Evolutionary conservation across 78 protist genomes (phyloP), one percentile per base, ranked within the genome.

Genomic region (Pigoraptor vietnamica): DNA sequence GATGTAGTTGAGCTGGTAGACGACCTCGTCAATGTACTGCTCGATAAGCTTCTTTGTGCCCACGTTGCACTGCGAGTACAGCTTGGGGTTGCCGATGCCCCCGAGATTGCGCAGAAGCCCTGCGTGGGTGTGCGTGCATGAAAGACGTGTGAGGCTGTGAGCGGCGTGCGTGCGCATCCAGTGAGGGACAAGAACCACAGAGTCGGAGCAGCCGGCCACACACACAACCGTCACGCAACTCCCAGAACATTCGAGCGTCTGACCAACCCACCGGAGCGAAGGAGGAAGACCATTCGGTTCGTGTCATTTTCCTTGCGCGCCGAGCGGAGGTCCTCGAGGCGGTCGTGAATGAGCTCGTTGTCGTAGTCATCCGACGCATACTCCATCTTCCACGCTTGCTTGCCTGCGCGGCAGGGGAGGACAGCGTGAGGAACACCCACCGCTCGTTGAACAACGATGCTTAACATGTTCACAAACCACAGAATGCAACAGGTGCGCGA

Each of bases 11-110:
- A 92, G 89, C 34, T 92, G 94, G 82, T 35, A 39, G 25, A 89
- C 91, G 88, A 90, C 92, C 84, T 95, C 96, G 23, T 48, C 87
- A 23, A 91, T 89, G 81, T 95, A 95, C 87, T 95, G 86, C 29
- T 95, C 96, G 23, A 95, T 95, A 24, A 95, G 88, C 34, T 40
- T 37, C 25, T 95, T 95, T 2, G 96, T 95, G 34, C 96, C 96
- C 9, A 92, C 81, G 0, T 79, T 25, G 39, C 88, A 40, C 40
- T 87, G 37, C 81, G 23, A 40, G 79, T 40, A 95, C 87, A 95
- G 91, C 24, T 19, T 23, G 14, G 89, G 90, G 91, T 95, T 95
- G 40, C 90, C 90, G 84, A 95, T 95, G 87, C 92, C 92, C 37
- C 91, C 93, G 32, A 95, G 40, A 81, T 95, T 91, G 9, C 96